phyloP scores from a whole-genome alignment of 164 flowering plant species.

The Piper longum region DNA sequence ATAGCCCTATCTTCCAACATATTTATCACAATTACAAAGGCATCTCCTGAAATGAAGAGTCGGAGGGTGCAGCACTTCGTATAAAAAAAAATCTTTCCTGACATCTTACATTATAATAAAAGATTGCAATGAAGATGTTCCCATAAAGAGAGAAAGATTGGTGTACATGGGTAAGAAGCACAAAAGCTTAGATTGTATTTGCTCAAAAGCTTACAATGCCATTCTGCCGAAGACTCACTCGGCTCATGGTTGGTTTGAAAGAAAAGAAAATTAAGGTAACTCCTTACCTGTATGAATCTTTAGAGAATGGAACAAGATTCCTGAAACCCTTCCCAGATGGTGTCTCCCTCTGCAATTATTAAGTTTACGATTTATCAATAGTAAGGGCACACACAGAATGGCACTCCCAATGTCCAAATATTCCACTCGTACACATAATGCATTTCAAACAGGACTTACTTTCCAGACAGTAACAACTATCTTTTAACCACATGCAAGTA shows the following conservation, averaged over 20 bases:
- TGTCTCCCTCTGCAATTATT: conserved; percentile 13
- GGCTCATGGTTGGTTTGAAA: background rate
- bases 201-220: background rate
- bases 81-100: background rate
- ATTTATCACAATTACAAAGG: too few species aligned
- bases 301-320: conserved; percentile 64
- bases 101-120: background rate
- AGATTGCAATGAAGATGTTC: background rate
- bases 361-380: background rate
- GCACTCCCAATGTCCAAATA: background rate
- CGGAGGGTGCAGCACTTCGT: too few species aligned
- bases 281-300: conserved; percentile 59
- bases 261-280: background rate
- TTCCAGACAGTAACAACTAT: background rate
- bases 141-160: background rate
- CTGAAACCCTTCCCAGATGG: conserved; percentile 65
- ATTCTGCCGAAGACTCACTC: background rate
- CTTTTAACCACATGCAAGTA: background rate
- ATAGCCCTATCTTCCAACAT: too few species aligned
- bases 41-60: too few species aligned
- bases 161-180: background rate
- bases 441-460: background rate
- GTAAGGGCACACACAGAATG: background rate
- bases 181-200: background rate
- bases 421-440: background rate